These are phyloP conservation scores for Colletotrichum sp. DNA, from an alignment of 2,329 filamentous ascomycete genomes.

Conservation along the genomic window DNA sequence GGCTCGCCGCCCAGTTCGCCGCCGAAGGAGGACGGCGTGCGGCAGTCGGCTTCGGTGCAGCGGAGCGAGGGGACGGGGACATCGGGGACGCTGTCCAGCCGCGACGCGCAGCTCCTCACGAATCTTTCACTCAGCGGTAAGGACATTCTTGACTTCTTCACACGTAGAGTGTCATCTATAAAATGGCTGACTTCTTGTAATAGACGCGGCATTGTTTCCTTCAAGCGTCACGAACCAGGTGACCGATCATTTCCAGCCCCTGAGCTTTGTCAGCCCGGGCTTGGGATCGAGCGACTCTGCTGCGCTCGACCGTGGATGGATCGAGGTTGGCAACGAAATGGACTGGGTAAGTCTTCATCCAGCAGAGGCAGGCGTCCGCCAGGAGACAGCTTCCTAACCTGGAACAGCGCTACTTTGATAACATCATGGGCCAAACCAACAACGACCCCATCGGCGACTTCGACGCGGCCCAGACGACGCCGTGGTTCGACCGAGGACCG, in stretches of 20 bases:
- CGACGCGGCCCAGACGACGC: not conserved
- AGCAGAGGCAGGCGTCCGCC: not conserved
- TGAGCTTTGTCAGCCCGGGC: constrained; percentile 11
- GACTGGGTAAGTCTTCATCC: constrained; percentile 40
- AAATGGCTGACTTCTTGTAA: not conserved
- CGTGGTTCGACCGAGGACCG: constrained; percentile 11
- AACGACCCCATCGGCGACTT: constrained; percentile 6
- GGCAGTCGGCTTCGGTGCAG: constrained; percentile 21
- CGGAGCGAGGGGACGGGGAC: not conserved
- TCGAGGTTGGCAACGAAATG: constrained; percentile 35
- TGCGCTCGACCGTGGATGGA: constrained; percentile 41
- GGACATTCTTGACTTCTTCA: not conserved
- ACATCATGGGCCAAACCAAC: constrained; percentile 12
- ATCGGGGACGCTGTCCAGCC: constrained; percentile 22
- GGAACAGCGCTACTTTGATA: constrained; percentile 21
- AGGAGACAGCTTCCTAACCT: not conserved
- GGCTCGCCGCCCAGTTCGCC: constrained; percentile 31
- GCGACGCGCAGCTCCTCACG: constrained; percentile 25
- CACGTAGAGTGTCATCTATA: not conserved
- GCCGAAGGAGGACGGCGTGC: not conserved
- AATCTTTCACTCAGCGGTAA: constrained; percentile 18
- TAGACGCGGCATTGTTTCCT: not conserved
- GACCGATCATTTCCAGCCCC: constrained; percentile 5
- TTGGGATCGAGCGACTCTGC: constrained; percentile 27
- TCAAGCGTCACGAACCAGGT: not conserved